Evolutionary conservation across 192 early-diverging fungal genomes (phyloP).

Genomic region (Phycomyces nitens): DNA sequence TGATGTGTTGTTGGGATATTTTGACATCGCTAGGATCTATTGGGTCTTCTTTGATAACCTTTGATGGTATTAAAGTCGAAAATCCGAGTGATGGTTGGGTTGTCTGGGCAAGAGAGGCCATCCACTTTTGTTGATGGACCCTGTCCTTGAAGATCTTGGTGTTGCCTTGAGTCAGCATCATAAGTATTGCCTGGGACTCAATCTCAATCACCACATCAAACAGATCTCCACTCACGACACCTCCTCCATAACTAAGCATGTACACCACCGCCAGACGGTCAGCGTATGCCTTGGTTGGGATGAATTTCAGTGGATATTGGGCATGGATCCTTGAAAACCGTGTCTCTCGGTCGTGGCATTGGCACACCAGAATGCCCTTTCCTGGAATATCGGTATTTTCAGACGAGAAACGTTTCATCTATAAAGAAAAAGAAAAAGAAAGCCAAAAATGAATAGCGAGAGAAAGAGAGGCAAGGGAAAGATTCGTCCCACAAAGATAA

Average conservation of each 20-base stretch:
- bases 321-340: conserved; percentile 32
- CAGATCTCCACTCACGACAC: conserved; percentile 68
- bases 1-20: conserved; percentile 45
- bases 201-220: conserved; percentile 54
- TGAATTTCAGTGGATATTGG: conserved; percentile 56
- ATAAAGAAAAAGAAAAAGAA: no score
- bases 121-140: conserved; percentile 29
- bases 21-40: not conserved
- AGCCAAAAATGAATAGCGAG: no score
- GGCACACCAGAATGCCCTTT: conserved; percentile 24
- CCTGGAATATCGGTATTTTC: conserved; percentile 16
- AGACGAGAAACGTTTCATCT: no score
- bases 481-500: no score
- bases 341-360: conserved; percentile 16
- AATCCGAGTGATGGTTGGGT: conserved; percentile 5
- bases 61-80: not conserved
- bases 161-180: conserved; percentile 76
- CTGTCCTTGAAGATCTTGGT: conserved; percentile 80
- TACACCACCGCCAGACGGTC: conserved; percentile 55
- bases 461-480: no score
- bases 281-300: conserved; percentile 41
- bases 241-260: conserved; percentile 75
- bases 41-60: conserved; percentile 12
- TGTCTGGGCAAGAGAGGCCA: conserved; percentile 6
- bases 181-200: conserved; percentile 45